A percentile compares a stretch with the other conserved stretches of the same genome.
phyloP scores from a whole-genome alignment of 176 grass and related monocot genomes.

The Themeda triandra region DNA sequence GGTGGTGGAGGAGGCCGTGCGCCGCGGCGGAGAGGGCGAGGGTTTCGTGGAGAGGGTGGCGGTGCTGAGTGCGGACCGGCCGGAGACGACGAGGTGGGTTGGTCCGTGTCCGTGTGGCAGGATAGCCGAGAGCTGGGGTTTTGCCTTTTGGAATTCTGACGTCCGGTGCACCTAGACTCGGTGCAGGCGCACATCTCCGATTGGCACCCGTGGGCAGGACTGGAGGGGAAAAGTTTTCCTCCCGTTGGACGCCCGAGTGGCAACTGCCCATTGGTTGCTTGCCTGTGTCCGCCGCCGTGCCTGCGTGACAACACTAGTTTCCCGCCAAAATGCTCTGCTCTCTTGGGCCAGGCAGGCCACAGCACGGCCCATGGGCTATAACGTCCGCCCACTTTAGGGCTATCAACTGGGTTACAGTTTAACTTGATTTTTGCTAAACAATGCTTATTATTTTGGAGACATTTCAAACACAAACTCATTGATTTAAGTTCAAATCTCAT shows the following conservation, averaged over 20 bases:
- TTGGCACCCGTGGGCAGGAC: not conserved
- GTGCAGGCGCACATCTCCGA: not conserved
- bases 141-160: too few relatives aligned
- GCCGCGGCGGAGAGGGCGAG: not conserved
- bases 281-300: too few relatives aligned
- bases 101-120: too few relatives aligned
- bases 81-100: too few relatives aligned
- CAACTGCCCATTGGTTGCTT: too few relatives aligned
- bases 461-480: too few relatives aligned
- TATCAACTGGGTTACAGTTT: too few relatives aligned
- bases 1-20: not conserved
- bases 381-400: not conserved
- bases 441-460: too few relatives aligned
- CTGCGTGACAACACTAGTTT: not conserved
- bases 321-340: not conserved
- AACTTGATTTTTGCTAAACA: too few relatives aligned
- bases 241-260: not conserved
- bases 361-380: not conserved
- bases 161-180: not conserved
- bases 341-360: not conserved
- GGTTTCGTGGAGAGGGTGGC: not conserved
- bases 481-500: too few relatives aligned
- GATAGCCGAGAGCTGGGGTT: too few relatives aligned
- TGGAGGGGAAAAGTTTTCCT: not conserved
- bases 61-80: not conserved